phyloP scores from a whole-genome alignment of 768 basidiomycete genomes.

The Daedalea quercina region DNA sequence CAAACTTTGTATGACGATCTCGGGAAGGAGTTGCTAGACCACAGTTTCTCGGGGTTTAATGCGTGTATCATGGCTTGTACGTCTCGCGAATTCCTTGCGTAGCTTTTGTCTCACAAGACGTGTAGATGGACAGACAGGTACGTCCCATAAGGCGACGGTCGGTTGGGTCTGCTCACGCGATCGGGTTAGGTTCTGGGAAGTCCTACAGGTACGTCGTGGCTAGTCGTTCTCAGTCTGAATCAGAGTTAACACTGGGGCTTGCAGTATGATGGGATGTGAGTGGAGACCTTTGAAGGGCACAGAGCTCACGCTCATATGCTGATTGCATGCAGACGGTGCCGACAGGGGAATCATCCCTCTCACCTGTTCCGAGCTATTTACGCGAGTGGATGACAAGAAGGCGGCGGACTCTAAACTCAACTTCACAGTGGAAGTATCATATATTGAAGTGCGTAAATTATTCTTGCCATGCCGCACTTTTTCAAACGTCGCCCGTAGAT shows the following conservation, averaged over 20 bases:
- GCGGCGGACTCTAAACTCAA: slow-evolving; percentile 58
- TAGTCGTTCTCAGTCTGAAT: no score
- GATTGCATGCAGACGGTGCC: slow-evolving; percentile 60
- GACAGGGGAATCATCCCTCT: slow-evolving; percentile 98
- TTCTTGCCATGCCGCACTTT: neutral
- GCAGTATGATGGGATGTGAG: slow-evolving; percentile 97
- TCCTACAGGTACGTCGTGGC: slow-evolving; percentile 72
- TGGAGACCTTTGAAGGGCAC: slow-evolving; percentile 17
- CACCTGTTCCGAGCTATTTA: slow-evolving; percentile 89
- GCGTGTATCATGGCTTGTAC: slow-evolving; percentile 98
- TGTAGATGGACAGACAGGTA: slow-evolving; percentile 81
- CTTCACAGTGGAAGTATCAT: slow-evolving; percentile 96
- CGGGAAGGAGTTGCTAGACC: slow-evolving; percentile 90
- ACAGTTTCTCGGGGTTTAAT: slow-evolving; percentile 95
- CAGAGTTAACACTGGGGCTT: no score
- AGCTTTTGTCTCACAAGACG: slow-evolving; percentile 7
- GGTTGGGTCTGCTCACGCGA: neutral
- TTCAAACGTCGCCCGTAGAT: slow-evolving; percentile 42
- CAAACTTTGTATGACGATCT: slow-evolving; percentile 92
- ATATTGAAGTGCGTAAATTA: slow-evolving; percentile 67
- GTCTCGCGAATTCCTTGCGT: slow-evolving; percentile 28
- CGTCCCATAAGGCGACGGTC: slow-evolving; percentile 18
- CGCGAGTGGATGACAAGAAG: slow-evolving; percentile 65
- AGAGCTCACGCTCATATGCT: neutral
- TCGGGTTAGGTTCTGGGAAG: slow-evolving; percentile 71